phyloP scores from a whole-genome alignment of 352 stramenopile genomes.

The Pythium brachiatum region DNA sequence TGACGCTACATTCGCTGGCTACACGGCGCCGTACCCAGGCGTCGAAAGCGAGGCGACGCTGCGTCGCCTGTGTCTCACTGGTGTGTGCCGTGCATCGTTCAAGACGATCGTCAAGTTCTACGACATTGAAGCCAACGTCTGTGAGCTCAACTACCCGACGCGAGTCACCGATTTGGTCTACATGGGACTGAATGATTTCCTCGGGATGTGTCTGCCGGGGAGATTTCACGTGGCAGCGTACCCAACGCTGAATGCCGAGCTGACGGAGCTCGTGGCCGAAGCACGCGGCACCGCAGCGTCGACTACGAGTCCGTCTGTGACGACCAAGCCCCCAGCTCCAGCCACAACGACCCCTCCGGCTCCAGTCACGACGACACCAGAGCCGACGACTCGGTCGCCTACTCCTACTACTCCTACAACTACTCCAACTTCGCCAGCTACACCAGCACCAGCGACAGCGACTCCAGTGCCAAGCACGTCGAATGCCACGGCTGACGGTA shows the following conservation, averaged over 20 bases:
- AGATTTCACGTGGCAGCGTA: neutral
- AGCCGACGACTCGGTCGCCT: too few species aligned
- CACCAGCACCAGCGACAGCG: neutral
- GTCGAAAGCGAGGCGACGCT: neutral
- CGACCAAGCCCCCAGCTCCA: neutral
- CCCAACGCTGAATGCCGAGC: neutral
- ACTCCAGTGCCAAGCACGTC: too few species aligned
- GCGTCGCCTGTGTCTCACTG: conserved; percentile 1
- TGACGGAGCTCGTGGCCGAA: neutral
- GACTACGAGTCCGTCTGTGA: too few species aligned
- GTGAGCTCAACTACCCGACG: conserved; percentile 14
- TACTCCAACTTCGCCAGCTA: neutral
- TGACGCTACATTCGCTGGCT: neutral
- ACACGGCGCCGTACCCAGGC: neutral
- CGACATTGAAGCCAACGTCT: conserved; percentile 4
- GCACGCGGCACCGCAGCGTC: neutral
- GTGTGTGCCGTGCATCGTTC: conserved; percentile 1
- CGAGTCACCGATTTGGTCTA: neutral
- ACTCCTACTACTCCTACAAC: too few species aligned
- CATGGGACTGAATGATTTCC: too few species aligned
- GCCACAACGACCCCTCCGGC: neutral
- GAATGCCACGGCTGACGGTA: too few species aligned
- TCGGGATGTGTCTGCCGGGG: neutral
- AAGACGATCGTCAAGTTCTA: conserved; percentile 12
- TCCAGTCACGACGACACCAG: neutral